Base-by-base conservation (phyloP, 2,329 filamentous ascomycete species). In the Fusarium piperis region DNA sequence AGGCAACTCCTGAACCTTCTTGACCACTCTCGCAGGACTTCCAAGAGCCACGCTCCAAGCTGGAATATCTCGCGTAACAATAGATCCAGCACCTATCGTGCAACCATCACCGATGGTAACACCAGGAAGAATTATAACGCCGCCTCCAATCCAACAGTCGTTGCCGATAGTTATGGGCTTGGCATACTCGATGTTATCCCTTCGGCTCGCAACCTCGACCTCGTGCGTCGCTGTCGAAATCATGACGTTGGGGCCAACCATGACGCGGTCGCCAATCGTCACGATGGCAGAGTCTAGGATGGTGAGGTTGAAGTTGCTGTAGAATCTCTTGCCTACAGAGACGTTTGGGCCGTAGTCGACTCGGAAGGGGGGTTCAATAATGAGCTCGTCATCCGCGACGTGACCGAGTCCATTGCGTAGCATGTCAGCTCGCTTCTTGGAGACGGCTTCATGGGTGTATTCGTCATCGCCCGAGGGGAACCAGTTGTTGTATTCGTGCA, bases 31-130 rank as follows among this genome's bases (percentile, higher is more conserved):
- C 6, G 81, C 81, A 1, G 82, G 82, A 6, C 69, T 73, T 2
- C 82, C 83, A 12, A 83, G 72, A 13, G 79, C 82, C 10, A 84
- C 81, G 18, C 71, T 77, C 65, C 73, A 81, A 18, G 65, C 65
- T 3, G 81, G 81, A 13, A 83, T 65, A 67, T 74, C 79, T 76
- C 71, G 94, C 1, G 93, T 96, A 33, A 97, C 94, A 3, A 97
- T 92, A 77, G 91, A 93, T 0, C 92, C 93, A 1, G 94, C 94
- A 1, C 93, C 94, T 68, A 97, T 87, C 0, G 91, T 93, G 8
- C 85, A 86, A 0, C 94, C 94, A 57, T 87, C 85, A 0, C 94
- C 94, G 71, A 97, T 92, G 1, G 87, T 94, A 12, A 97, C 90
- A 0, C 94, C 94, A 0, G 93, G 90, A 55, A 95, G 81, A n/a